These are phyloP conservation scores for Crocinoboletus sp. DNA, from an alignment of 1,284 basidiomycete species.

Conservation along the genomic window DNA sequence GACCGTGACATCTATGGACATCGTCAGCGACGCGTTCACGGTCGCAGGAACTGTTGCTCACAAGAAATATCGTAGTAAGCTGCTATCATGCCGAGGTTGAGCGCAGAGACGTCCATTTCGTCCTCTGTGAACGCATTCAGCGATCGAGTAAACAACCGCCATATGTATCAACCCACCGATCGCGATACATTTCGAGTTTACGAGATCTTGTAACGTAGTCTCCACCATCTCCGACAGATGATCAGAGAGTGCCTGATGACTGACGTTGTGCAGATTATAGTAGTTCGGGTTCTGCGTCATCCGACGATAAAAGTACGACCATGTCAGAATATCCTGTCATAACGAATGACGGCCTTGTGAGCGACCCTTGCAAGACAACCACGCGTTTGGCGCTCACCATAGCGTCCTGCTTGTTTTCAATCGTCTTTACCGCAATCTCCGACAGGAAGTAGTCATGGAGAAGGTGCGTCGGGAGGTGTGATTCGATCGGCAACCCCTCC, in stretches of 20 bases:
- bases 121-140: constrained; percentile 53
- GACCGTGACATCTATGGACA: constrained; percentile 78
- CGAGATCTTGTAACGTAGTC: constrained; percentile 86
- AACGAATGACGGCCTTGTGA: constrained; percentile 8
- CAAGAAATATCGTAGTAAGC: constrained; percentile 91
- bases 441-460: constrained; percentile 98
- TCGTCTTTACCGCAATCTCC: constrained; percentile 97
- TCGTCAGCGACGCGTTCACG: neutral
- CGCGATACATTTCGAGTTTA: constrained; percentile 92
- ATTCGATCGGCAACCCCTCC: constrained; percentile 97
- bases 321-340: constrained; percentile 81
- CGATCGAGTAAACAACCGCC: neutral
- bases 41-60: constrained; percentile 33
- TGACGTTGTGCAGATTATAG: constrained; percentile 93
- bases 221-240: constrained; percentile 97
- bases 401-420: constrained; percentile 97
- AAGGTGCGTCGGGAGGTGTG: constrained; percentile 81
- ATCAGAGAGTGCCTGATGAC: constrained; percentile 89
- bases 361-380: neutral
- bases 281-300: constrained; percentile 97
- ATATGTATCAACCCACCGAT: constrained; percentile 56
- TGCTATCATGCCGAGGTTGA: constrained; percentile 96
- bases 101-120: constrained; percentile 88
- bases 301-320: constrained; percentile 95
- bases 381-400: constrained; percentile 53